Percentiles rank a stretch among this genome's conserved stretches.
phyloP scores from a whole-genome alignment of 257 asterid species.

The Solanum acaule region DNA sequence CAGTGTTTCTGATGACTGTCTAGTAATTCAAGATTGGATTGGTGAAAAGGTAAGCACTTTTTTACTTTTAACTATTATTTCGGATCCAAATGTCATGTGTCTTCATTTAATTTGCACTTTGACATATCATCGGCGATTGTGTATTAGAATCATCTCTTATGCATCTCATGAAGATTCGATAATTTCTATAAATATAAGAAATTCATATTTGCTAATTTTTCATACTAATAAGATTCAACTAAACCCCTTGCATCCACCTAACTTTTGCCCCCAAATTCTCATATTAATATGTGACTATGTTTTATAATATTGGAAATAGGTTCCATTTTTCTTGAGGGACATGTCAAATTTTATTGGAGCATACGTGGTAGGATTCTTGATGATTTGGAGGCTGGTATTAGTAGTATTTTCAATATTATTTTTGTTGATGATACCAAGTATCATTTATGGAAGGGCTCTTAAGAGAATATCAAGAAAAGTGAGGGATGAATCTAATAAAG shows the following conservation, averaged over 20 bases:
- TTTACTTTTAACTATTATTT: too few species aligned
- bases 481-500: neutral
- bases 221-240: too few species aligned
- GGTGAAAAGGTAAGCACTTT: conserved; percentile 60
- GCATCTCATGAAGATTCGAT: too few species aligned
- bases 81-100: neutral
- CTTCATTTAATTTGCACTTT: neutral
- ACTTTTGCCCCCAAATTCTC: too few species aligned
- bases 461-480: neutral
- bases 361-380: neutral
- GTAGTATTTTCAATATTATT: neutral
- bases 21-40: conserved; percentile 71
- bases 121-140: neutral
- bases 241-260: too few species aligned
- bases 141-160: too few species aligned
- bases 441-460: neutral
- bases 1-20: conserved; percentile 70
- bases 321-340: neutral
- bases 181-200: too few species aligned
- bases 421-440: neutral
- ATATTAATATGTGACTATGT: neutral
- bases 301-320: neutral
- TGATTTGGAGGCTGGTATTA: neutral
- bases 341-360: neutral
- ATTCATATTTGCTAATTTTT: neutral